A percentile compares a stretch with the other conserved stretches of the same genome.
Conservation (phyloP, 345 rosid species). For the Murraya paniculata region DNA sequence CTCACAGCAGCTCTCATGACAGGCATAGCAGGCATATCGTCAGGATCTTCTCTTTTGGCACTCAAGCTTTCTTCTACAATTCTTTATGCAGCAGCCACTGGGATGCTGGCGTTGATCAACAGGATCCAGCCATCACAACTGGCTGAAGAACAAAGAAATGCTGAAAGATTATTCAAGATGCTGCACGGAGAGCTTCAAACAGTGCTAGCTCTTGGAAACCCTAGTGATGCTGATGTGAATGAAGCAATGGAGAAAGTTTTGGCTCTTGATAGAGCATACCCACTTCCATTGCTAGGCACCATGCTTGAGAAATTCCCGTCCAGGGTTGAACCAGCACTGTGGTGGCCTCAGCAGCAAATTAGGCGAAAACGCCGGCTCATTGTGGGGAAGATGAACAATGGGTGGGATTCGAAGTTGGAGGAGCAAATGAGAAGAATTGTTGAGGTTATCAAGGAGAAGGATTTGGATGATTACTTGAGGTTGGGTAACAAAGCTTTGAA, state of each 20-base stretch:
- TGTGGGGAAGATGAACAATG: conserved; percentile 21
- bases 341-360: conserved; percentile 39
- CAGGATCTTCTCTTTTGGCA: conserved; percentile 7
- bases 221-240: conserved; percentile 29
- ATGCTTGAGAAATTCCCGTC: conserved; percentile 55
- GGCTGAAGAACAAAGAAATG: conserved; percentile 60
- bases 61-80: conserved; percentile 39
- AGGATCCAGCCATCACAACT: conserved; percentile 60
- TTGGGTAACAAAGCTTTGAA: conserved; percentile 34
- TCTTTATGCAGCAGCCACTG: conserved; percentile 38
- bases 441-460: conserved; percentile 37
- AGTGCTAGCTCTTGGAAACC: conserved; percentile 24
- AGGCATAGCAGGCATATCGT: conserved; percentile 28
- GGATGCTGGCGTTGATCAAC: conserved; percentile 42
- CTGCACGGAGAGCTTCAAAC: conserved; percentile 36
- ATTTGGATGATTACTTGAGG: conserved; percentile 41
- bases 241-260: conserved; percentile 43
- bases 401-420: conserved; percentile 41
- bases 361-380: not conserved
- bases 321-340: conserved; percentile 41
- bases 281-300: conserved; percentile 48
- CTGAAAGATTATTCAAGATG: conserved; percentile 47
- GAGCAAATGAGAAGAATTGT: conserved; percentile 37
- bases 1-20: conserved; percentile 52
- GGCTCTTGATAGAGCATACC: conserved; percentile 55